A percentile compares a stretch with the other conserved stretches of the same genome.
phyloP scores from a whole-genome alignment of 2,329 filamentous ascomycete species.

The Penicillium sp. region DNA sequence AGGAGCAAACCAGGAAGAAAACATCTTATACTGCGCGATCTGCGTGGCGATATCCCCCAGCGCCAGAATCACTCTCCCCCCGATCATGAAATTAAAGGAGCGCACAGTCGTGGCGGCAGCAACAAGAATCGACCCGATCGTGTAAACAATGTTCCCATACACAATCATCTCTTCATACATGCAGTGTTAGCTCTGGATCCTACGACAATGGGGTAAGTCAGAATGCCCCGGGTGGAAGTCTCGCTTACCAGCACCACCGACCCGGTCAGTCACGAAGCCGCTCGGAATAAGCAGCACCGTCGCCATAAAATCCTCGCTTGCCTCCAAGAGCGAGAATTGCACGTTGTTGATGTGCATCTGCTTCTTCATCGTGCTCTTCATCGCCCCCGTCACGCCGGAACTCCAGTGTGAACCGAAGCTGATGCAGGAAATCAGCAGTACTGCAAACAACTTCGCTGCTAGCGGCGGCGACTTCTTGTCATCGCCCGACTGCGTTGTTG shows the following conservation, averaged over 20 bases:
- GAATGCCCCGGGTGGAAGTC: background rate
- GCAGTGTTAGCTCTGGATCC: background rate
- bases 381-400: constrained; percentile 60
- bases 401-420: constrained; percentile 65
- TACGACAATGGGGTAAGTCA: background rate
- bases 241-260: constrained; percentile 56
- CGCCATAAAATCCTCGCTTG: constrained; percentile 65
- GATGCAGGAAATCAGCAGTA: constrained; percentile 50
- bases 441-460: constrained; percentile 45
- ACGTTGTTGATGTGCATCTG: constrained; percentile 62
- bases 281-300: constrained; percentile 58
- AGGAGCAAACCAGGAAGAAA: constrained; percentile 66
- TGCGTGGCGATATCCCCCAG: constrained; percentile 67
- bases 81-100: constrained; percentile 63
- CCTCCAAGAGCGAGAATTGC: constrained; percentile 60
- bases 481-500: constrained; percentile 7
- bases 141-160: constrained; percentile 64
- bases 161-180: constrained; percentile 52
- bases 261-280: constrained; percentile 59
- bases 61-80: constrained; percentile 57
- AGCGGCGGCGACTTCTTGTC: constrained; percentile 29
- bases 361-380: constrained; percentile 65
- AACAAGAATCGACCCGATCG: constrained; percentile 60
- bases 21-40: constrained; percentile 66
- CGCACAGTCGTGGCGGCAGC: constrained; percentile 60